Conservation (phyloP, 140 eudicot genomes). For the Flaveria floridana region DNA sequence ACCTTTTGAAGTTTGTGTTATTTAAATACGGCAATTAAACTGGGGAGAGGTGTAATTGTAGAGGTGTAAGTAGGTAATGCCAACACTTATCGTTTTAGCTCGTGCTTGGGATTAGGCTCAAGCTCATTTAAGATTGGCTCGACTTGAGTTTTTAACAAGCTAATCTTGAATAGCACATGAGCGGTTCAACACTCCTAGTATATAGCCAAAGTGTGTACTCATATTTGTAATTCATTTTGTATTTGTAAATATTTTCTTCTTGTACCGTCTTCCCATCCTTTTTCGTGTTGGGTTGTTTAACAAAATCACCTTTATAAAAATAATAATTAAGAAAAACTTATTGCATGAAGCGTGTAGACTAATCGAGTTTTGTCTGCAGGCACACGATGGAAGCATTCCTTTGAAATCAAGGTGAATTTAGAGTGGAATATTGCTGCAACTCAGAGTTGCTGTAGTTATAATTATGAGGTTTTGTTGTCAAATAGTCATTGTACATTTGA, state of each 20-base stretch:
- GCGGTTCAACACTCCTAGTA: neutral
- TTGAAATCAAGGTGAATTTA: neutral
- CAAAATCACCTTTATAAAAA: neutral
- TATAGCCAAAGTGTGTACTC: neutral
- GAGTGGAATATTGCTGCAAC: neutral
- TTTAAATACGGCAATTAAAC: neutral
- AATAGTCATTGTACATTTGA: neutral
- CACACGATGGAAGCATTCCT: neutral
- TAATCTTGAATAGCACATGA: neutral
- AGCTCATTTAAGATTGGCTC: neutral
- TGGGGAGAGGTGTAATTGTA: neutral
- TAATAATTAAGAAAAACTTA: neutral
- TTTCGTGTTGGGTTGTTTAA: neutral
- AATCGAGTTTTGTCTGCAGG: conserved; percentile 6
- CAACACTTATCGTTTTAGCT: neutral
- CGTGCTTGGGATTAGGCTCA: neutral
- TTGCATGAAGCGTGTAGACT: neutral
- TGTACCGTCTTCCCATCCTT: neutral
- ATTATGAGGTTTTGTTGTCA: neutral
- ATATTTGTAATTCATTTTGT: neutral
- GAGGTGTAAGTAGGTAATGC: neutral
- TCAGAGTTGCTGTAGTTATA: neutral
- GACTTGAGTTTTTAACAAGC: neutral
- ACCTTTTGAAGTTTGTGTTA: neutral
- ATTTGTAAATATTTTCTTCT: neutral